Conservation (phyloP, 805 yeast genomes). For the Maudiozyma barnettii region DNA sequence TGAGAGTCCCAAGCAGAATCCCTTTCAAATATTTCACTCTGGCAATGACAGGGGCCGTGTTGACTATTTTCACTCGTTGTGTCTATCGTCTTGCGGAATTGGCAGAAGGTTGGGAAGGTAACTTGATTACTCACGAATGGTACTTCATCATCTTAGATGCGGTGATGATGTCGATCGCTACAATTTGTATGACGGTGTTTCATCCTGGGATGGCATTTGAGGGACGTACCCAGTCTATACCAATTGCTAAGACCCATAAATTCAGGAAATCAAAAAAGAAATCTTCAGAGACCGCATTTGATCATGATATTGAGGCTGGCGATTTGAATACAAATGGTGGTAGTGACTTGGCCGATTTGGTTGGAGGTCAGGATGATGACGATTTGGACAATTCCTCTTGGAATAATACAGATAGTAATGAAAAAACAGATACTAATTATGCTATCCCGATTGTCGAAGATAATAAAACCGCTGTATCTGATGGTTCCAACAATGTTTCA, state of each 20-base stretch:
- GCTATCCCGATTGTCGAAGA: neutral
- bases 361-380: neutral
- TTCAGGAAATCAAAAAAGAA: neutral
- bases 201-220: slow-evolving; percentile 56
- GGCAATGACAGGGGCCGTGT: slow-evolving; percentile 38
- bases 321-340: neutral
- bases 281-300: neutral
- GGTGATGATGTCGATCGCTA: slow-evolving; percentile 47
- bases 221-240: slow-evolving; percentile 23
- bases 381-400: neutral
- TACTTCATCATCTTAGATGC: slow-evolving; percentile 55
- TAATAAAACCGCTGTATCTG: neutral
- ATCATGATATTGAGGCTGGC: slow-evolving; percentile 1
- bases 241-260: slow-evolving; percentile 13
- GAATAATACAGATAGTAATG: neutral
- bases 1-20: slow-evolving; percentile 25
- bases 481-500: neutral
- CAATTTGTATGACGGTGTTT: slow-evolving; percentile 38
- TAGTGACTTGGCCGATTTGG: neutral
- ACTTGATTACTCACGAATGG: slow-evolving; percentile 49
- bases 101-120: slow-evolving; percentile 54
- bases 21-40: slow-evolving; percentile 37
- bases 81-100: slow-evolving; percentile 67
- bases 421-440: neutral
- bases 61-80: slow-evolving; percentile 56